These are phyloP conservation scores for Sugiyamaella mastotermitis DNA, from an alignment of 805 yeast species.

Conservation along the genomic window DNA sequence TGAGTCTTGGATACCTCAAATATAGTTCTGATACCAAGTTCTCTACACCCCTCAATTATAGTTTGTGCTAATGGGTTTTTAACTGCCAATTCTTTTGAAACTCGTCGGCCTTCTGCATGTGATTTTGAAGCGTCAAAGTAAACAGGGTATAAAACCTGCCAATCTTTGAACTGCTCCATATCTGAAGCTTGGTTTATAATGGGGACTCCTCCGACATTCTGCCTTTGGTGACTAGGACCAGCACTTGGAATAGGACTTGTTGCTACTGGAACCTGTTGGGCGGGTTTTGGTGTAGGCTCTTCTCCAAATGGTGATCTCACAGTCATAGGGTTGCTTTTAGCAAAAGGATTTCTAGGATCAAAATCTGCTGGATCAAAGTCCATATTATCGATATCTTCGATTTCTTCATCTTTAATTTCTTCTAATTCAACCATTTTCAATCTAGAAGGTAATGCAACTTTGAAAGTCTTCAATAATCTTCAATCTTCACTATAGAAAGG, in stretches of 20 bases:
- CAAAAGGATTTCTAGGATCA: conserved; percentile 48
- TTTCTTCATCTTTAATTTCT: conserved; percentile 53
- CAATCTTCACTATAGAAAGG: too few relatives aligned
- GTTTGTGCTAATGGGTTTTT: conserved; percentile 83
- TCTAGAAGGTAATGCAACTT: too few relatives aligned
- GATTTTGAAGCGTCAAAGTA: conserved; percentile 79
- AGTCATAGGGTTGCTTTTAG: conserved; percentile 18
- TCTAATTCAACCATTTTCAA: conserved; percentile 30
- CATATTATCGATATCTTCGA: conserved; percentile 78
- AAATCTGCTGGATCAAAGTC: conserved; percentile 92
- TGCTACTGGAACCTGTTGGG: conserved; percentile 10
- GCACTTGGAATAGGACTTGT: conserved; percentile 11
- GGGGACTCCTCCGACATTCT: conserved; percentile 17
- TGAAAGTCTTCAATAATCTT: too few relatives aligned
- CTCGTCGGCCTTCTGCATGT: conserved; percentile 79
- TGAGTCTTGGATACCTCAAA: conserved; percentile 70
- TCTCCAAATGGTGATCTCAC: conserved; percentile 13
- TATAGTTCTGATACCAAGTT: conserved; percentile 30
- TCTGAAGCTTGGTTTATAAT: conserved; percentile 49
- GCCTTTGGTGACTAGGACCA: conserved; percentile 9
- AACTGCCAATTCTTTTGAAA: conserved; percentile 60
- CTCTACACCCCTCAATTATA: conserved; percentile 62
- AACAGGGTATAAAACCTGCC: conserved; percentile 83
- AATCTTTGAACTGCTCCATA: conserved; percentile 51
- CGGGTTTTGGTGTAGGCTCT: conserved; percentile 3